Evolutionary conservation across 306 rosid species (phyloP).

Genomic region (Abrus pulchellus): DNA sequence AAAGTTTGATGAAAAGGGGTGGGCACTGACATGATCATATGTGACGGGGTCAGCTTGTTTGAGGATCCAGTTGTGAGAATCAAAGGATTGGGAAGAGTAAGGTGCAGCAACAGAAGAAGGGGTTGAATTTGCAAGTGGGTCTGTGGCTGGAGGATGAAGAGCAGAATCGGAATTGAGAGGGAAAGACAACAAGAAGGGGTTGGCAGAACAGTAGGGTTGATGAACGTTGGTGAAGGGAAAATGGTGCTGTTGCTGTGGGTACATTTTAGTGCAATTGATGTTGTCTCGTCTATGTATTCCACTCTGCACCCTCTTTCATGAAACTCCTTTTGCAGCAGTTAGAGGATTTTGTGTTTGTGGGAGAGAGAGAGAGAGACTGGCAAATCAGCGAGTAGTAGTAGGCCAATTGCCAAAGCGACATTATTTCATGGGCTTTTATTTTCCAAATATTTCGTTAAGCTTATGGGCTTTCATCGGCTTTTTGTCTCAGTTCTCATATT

Average conservation of each 20-base stretch:
- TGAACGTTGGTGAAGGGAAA: slow-evolving; percentile 31
- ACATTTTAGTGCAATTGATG: slow-evolving; percentile 10
- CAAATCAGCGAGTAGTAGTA: too few species aligned
- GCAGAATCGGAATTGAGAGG: slow-evolving; percentile 55
- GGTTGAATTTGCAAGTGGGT: slow-evolving; percentile 44
- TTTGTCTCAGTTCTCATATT: too few species aligned
- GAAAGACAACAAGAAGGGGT: slow-evolving; percentile 39
- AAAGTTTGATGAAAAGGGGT: not conserved
- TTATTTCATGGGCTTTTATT: too few species aligned
- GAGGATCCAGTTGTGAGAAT: slow-evolving; percentile 38
- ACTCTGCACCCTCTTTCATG: not conserved
- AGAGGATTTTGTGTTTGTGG: too few species aligned
- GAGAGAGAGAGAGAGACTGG: too few species aligned
- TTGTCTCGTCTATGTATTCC: not conserved
- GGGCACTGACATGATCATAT: slow-evolving; percentile 26
- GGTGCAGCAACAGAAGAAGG: not conserved
- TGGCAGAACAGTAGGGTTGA: slow-evolving; percentile 41
- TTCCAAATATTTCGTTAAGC: too few species aligned
- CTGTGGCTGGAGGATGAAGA: slow-evolving; percentile 67
- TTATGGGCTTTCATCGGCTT: too few species aligned
- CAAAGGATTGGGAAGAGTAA: not conserved
- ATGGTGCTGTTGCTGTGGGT: slow-evolving; percentile 29
- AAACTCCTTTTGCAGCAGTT: not conserved
- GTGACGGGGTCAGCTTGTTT: not conserved
- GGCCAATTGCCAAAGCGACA: too few species aligned